Percentiles rank a stretch among this genome's conserved stretches.
These are phyloP conservation scores for Monoraphidium neglectum DNA, from an alignment of 139 green algal species.

Conservation along the genomic window DNA sequence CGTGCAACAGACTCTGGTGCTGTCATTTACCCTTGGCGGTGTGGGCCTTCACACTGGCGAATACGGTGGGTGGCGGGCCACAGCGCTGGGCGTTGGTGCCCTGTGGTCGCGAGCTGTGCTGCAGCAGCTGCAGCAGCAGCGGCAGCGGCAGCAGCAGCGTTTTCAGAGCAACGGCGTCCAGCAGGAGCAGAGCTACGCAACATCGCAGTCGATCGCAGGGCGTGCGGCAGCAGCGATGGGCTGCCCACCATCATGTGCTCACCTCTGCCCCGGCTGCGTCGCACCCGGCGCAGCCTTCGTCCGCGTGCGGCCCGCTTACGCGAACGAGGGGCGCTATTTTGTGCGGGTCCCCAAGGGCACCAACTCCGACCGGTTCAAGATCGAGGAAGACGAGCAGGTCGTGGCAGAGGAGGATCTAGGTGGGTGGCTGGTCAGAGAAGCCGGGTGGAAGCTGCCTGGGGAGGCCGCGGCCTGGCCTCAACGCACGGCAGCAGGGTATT, in stretches of 20 bases:
- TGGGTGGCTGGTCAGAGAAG: background rate
- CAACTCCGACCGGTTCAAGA: constrained; percentile 16
- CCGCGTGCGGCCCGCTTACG: constrained; percentile 73
- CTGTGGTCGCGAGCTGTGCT: background rate
- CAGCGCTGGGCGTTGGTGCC: background rate
- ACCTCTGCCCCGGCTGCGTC: too few relatives aligned
- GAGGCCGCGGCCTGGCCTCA: background rate
- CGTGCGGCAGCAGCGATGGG: background rate
- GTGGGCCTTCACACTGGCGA: constrained; percentile 79
- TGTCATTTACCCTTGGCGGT: constrained; percentile 76
- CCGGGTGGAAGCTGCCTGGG: background rate
- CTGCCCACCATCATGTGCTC: background rate
- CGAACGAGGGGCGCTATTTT: constrained; percentile 87
- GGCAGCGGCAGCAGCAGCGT: background rate
- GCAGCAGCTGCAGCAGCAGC: background rate
- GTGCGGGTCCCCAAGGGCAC: constrained; percentile 61
- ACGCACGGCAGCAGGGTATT: too few relatives aligned
- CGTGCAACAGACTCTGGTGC: constrained; percentile 78
- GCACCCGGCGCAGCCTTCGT: constrained; percentile 55
- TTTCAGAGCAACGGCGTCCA: background rate
- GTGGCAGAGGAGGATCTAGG: constrained; percentile 24
- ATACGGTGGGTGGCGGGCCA: constrained; percentile 47
- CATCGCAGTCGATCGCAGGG: too few relatives aligned
- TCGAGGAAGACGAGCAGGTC: background rate
- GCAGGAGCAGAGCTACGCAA: background rate